Percentiles rank a stretch among this genome's conserved stretches.
Conservation (phyloP, 169 alveolate species). For the Prorocentrum cordatum region DNA sequence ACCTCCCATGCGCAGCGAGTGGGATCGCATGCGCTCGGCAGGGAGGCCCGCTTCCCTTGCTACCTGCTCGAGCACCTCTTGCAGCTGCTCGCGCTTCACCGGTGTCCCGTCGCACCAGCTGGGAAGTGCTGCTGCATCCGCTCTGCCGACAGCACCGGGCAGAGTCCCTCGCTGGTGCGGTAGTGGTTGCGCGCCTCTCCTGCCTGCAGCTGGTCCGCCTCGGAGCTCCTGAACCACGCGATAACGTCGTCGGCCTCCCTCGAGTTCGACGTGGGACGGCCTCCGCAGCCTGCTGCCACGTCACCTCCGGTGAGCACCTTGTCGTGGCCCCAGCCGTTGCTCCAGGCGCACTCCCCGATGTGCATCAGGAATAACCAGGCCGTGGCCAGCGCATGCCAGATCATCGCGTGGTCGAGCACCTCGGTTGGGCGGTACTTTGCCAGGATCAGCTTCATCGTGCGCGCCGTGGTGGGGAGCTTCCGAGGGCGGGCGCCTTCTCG, state of each 20-base stretch:
- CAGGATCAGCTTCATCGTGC: background rate
- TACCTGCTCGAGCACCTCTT: no score
- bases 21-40: no score
- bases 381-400: background rate
- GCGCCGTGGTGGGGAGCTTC: background rate
- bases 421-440: background rate
- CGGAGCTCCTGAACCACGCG: background rate
- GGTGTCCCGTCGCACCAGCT: no score
- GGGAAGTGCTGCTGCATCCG: no score
- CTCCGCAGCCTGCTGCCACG: background rate
- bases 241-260: background rate
- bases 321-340: background rate
- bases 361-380: background rate
- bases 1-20: no score
- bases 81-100: no score
- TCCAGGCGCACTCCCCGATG: background rate
- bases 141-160: no score
- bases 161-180: background rate
- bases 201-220: background rate
- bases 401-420: background rate
- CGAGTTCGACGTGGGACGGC: background rate
- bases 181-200: background rate
- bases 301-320: background rate
- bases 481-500: background rate
- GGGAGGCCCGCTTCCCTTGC: no score